A percentile compares a stretch with the other conserved stretches of the same genome.
phyloP scores from a whole-genome alignment of 495 filamentous ascomycete species.

The Talaromyces adpressus region DNA sequence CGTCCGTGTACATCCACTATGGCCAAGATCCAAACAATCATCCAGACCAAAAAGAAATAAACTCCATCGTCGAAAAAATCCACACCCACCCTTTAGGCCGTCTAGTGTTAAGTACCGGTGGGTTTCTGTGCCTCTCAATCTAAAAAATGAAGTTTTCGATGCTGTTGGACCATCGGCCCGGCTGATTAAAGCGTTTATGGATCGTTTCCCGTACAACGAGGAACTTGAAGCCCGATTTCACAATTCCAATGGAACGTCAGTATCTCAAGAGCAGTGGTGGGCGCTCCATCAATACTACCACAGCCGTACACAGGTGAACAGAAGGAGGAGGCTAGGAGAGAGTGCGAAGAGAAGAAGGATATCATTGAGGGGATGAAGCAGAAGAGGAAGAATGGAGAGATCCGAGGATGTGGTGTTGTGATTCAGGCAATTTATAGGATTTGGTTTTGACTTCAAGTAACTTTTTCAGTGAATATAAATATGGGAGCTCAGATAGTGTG shows the following conservation, averaged over 20 bases:
- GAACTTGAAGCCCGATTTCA: background rate
- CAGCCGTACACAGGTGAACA: background rate
- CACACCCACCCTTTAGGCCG: background rate
- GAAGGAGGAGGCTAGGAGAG: background rate
- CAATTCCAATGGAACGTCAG: background rate
- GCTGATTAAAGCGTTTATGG: background rate
- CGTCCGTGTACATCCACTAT: background rate
- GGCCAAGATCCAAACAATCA: background rate
- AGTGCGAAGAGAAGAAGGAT: background rate
- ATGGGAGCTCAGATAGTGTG: no score
- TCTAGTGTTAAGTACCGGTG: background rate
- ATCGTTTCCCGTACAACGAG: background rate
- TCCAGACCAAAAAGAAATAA: background rate
- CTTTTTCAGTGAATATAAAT: no score
- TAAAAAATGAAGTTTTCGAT: background rate
- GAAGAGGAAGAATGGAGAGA: background rate
- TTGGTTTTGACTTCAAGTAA: background rate
- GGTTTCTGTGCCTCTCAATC: background rate
- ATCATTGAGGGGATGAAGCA: background rate
- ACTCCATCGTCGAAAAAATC: background rate
- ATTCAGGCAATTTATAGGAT: background rate
- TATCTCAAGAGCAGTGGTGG: background rate
- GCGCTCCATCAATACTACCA: background rate
- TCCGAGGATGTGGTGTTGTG: background rate
- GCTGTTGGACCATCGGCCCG: background rate